Percentiles rank a stretch among this genome's conserved stretches.
phyloP scores from a whole-genome alignment of 805 yeast species.

The Ogataea corticis region DNA sequence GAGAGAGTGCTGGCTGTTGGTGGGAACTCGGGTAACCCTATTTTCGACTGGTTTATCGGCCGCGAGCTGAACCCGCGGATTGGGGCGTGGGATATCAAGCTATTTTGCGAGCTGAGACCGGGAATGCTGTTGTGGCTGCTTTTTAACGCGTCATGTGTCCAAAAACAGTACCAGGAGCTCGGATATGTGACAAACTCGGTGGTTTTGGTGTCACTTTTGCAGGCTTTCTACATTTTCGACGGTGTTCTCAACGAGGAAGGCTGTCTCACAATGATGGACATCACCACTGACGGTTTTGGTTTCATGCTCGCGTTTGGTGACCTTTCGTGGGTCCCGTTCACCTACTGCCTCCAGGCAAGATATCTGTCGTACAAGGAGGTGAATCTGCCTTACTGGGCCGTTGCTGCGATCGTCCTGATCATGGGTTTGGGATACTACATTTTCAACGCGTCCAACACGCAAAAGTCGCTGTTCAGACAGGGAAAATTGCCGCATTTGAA shows the following conservation, averaged over 20 bases:
- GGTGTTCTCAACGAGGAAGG: conserved; percentile 93
- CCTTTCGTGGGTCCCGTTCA: conserved; percentile 87
- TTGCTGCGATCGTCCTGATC: conserved; percentile 43
- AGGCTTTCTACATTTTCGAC: conserved; percentile 82
- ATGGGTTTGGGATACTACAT: conserved; percentile 67
- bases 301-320: conserved; percentile 96
- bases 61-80: conserved; percentile 92
- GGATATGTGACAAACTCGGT: conserved; percentile 73
- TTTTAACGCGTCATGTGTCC: conserved; percentile 75
- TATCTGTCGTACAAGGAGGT: conserved; percentile 68
- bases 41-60: conserved; percentile 97
- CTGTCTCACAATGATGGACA: conserved; percentile 89
- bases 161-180: conserved; percentile 66
- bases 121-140: conserved; percentile 87
- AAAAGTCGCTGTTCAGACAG: conserved; percentile 79
- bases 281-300: conserved; percentile 95
- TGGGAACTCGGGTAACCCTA: conserved; percentile 74
- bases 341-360: conserved; percentile 84
- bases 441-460: conserved; percentile 81
- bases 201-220: conserved; percentile 64
- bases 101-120: conserved; percentile 92
- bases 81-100: conserved; percentile 82
- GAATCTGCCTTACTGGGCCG: conserved; percentile 46
- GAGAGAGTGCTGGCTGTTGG: conserved; percentile 80
- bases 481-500: conserved; percentile 71